phyloP scores from a whole-genome alignment of 352 stramenopile genomes.

The Hyphochytrium catenoides region DNA sequence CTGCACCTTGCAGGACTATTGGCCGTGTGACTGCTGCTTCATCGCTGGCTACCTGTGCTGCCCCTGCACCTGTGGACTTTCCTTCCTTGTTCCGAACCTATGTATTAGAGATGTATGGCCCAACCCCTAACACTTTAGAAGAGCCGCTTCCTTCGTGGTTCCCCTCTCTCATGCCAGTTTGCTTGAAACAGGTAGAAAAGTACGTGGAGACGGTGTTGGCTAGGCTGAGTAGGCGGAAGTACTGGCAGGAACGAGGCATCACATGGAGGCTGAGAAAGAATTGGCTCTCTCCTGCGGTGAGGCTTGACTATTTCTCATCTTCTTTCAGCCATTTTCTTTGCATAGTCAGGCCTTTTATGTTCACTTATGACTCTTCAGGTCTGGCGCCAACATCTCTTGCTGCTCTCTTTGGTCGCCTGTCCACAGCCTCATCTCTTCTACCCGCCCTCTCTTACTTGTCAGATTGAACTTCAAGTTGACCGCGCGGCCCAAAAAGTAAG shows the following conservation, averaged over 20 bases:
- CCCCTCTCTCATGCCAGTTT: not conserved
- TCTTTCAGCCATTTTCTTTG: too few species aligned
- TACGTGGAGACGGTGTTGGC: conserved; percentile 27
- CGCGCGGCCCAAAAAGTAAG: too few species aligned
- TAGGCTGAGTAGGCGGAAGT: conserved; percentile 30
- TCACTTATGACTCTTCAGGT: too few species aligned
- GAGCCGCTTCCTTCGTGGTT: not conserved
- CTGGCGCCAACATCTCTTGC: too few species aligned
- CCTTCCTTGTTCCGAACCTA: conserved; percentile 33
- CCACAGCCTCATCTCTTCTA: too few species aligned
- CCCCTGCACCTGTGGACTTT: conserved; percentile 29
- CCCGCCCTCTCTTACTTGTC: too few species aligned
- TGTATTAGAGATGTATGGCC: conserved; percentile 36
- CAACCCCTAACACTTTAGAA: too few species aligned
- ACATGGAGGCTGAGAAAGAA: conserved; percentile 28
- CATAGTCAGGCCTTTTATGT: too few species aligned
- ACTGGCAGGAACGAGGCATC: conserved; percentile 24
- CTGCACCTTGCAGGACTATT: conserved; percentile 54
- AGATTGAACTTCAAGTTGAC: too few species aligned
- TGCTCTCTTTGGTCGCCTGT: too few species aligned
- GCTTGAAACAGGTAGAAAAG: conserved; percentile 21
- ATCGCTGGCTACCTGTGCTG: conserved; percentile 35
- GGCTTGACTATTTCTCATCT: too few species aligned
- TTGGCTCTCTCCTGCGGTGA: too few species aligned
- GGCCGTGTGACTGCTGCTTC: conserved; percentile 40